A percentile compares a stretch with the other conserved stretches of the same genome.
Conservation (phyloP, 2,329 filamentous ascomycete genomes). For the Fusarium proliferatum region DNA sequence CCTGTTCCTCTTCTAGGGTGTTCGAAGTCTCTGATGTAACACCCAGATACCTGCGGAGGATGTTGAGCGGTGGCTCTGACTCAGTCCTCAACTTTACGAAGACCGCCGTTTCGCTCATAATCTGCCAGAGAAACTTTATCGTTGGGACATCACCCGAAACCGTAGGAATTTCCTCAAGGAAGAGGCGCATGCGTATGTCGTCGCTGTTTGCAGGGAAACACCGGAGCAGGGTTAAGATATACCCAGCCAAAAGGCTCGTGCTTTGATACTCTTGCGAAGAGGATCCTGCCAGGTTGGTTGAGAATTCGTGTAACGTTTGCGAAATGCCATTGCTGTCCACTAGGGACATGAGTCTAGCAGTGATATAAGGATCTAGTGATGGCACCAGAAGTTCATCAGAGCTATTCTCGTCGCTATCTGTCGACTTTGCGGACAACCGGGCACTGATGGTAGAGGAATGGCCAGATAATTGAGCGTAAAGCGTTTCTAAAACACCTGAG, state of each 20-base stretch:
- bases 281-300: slow-evolving; percentile 46
- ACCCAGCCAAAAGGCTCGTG: slow-evolving; percentile 80
- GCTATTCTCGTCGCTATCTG: slow-evolving; percentile 32
- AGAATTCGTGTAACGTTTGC: slow-evolving; percentile 50
- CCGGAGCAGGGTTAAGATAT: slow-evolving; percentile 84
- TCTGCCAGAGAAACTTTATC: slow-evolving; percentile 82
- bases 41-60: slow-evolving; percentile 49
- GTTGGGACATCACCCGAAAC: slow-evolving; percentile 66
- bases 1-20: slow-evolving; percentile 54
- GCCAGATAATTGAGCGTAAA: slow-evolving; percentile 65
- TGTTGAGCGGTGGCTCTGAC: slow-evolving; percentile 44
- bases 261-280: slow-evolving; percentile 47
- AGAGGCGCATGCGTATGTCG: slow-evolving; percentile 95
- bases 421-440: slow-evolving; percentile 50
- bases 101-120: slow-evolving; percentile 58
- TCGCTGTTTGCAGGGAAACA: slow-evolving; percentile 86
- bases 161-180: slow-evolving; percentile 63
- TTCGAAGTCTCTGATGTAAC: slow-evolving; percentile 42
- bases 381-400: slow-evolving; percentile 32
- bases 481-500: slow-evolving; percentile 59
- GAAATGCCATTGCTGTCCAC: slow-evolving; percentile 82
- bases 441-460: slow-evolving; percentile 63
- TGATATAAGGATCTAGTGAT: slow-evolving; percentile 67
- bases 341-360: slow-evolving; percentile 74
- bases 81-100: slow-evolving; percentile 48